Conservation (phyloP, 495 filamentous ascomycete genomes). For the Entonaema liquescens region DNA sequence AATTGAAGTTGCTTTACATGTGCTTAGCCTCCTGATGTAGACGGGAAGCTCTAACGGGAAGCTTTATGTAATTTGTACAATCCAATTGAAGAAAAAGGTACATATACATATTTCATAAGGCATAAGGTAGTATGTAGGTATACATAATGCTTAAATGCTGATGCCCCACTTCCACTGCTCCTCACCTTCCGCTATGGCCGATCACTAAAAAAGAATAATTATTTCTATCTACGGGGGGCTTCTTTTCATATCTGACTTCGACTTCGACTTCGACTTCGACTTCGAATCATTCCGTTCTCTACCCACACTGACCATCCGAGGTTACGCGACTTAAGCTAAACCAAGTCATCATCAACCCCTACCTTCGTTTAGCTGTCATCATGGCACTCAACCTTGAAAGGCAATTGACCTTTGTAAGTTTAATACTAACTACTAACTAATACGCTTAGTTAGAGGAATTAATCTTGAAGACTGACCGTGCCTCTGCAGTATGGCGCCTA, state of each 20-base stretch:
- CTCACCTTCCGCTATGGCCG: conserved; percentile 23
- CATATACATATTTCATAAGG: background rate
- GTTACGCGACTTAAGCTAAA: conserved; percentile 3
- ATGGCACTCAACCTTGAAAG: conserved; percentile 60
- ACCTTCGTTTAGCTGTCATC: background rate
- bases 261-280: no score
- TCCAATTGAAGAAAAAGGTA: background rate
- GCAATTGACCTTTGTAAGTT: conserved; percentile 58
- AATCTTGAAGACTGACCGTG: conserved; percentile 2
- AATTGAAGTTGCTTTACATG: background rate
- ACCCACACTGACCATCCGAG: background rate
- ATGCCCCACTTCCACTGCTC: conserved; percentile 25
- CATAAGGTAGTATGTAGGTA: background rate
- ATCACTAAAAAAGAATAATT: conserved; percentile 18
- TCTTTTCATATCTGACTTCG: background rate
- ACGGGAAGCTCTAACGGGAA: background rate
- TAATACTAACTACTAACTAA: background rate
- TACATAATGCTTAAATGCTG: conserved; percentile 4
- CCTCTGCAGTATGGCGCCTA: conserved; percentile 86
- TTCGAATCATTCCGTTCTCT: background rate
- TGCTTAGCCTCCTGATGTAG: background rate
- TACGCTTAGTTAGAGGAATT: no score
- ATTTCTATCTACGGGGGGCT: background rate
- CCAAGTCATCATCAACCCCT: background rate
- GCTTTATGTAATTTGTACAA: background rate